Conservation (phyloP, 2,329 filamentous ascomycete species). For the Torrubiellomyces zombiae region DNA sequence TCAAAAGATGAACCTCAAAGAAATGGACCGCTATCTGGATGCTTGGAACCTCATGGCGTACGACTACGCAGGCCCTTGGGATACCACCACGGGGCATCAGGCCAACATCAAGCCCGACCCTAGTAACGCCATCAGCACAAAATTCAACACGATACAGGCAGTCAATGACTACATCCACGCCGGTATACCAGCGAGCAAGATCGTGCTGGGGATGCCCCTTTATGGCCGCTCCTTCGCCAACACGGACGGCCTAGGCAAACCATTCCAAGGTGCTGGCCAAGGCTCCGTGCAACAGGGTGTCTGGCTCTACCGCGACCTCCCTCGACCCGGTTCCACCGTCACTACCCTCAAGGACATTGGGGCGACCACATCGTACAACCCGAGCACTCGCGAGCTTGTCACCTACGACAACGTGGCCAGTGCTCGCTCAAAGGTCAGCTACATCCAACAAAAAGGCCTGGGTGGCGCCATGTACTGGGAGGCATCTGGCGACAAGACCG, state of each 20-base stretch:
- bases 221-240: constrained; percentile 62
- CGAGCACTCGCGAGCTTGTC: constrained; percentile 40
- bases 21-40: constrained; percentile 41
- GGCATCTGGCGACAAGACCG: constrained; percentile 46
- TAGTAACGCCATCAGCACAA: constrained; percentile 38
- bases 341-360: constrained; percentile 37
- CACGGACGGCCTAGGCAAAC: constrained; percentile 48
- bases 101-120: constrained; percentile 47
- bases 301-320: constrained; percentile 60
- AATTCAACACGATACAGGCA: constrained; percentile 51
- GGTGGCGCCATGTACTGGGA: constrained; percentile 82
- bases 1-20: constrained; percentile 28
- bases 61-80: constrained; percentile 56
- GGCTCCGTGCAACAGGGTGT: constrained; percentile 43
- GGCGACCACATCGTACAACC: constrained; percentile 59
- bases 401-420: constrained; percentile 50
- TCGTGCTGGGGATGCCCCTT: constrained; percentile 60
- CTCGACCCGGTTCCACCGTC: constrained; percentile 39
- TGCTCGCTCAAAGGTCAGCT: constrained; percentile 43
- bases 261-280: constrained; percentile 45
- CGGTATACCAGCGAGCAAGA: constrained; percentile 44
- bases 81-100: constrained; percentile 44
- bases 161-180: constrained; percentile 33
- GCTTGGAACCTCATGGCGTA: constrained; percentile 52
- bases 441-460: constrained; percentile 41